Evolutionary conservation across 208 protist genomes (phyloP), one percentile per base, ranked within the genome.

Genomic region (Wallacemonas sp.): DNA sequence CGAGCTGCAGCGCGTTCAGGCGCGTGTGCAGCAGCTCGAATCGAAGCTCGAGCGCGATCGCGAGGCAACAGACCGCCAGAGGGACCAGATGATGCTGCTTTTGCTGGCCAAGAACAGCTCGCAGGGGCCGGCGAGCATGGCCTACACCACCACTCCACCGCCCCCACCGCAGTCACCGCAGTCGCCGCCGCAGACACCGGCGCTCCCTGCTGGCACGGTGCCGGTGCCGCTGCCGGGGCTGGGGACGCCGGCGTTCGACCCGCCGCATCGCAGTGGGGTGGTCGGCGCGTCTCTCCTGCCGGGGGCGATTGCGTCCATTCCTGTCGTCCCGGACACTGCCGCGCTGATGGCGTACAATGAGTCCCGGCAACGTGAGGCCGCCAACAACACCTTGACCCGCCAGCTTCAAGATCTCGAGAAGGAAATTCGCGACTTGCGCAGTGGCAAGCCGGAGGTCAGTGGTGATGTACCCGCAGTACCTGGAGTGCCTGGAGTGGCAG

Each of bases 261-360:
- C 46, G 16, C 48, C 23, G 28, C 36, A 41, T 41, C 36, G 36
- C 7, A 61, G 18, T 11, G 1, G n/a, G 11, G 20, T 55, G 41
- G 12, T 0, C 33, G 28, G 41, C 23, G 23, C 5, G 23, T 45
- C 26, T 36, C 45, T 54, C 14, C 16, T 54, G 22, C 52, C 52
- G 31, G 39, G 52, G 7, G 52, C 52, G 16, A 41, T 95, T 18
- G 48, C 74, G 20, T 50, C 84, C 20, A 62, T 95, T 28, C 89
- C 89, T 10, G 71, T 95, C 28, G 78, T 95, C 46, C 89, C 89
- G 10, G 89, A 95, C 70, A 39, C 89, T n/a, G 81, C 64, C 18
- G 84, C 82, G 4, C 67, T 89, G 59, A 77, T 79, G 75, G 74
- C 72, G 49, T 95, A 95, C 84, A 92, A 95, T 68, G 48, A 74